A percentile compares a stretch with the other conserved stretches of the same genome.
phyloP scores from a whole-genome alignment of 306 rosid genomes.

The Fagus crenata region DNA sequence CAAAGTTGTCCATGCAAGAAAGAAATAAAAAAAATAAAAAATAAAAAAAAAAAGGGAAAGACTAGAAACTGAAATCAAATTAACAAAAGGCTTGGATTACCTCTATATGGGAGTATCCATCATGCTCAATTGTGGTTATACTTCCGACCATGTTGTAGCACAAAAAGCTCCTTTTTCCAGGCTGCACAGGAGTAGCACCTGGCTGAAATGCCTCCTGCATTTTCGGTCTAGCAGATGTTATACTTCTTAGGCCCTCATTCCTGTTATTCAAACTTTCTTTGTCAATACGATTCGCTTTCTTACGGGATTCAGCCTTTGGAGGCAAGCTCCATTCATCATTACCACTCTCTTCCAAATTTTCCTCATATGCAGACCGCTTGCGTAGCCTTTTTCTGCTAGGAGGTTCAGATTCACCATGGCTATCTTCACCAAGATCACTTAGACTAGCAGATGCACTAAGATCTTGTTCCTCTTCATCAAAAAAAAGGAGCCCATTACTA shows the following conservation, averaged over 20 bases:
- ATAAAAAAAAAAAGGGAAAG: slow-evolving; percentile 8
- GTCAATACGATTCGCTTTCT: slow-evolving; percentile 44
- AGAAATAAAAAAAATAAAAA: not conserved
- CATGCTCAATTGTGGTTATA: slow-evolving; percentile 77
- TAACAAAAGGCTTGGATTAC: slow-evolving; percentile 32
- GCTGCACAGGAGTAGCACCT: slow-evolving; percentile 79
- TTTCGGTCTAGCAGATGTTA: slow-evolving; percentile 41
- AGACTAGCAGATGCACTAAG: slow-evolving; percentile 57
- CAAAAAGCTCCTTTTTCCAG: slow-evolving; percentile 79
- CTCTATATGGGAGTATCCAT: slow-evolving; percentile 93
- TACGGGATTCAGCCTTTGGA: slow-evolving; percentile 61
- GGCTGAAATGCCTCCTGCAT: slow-evolving; percentile 93
- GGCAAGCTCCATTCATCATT: slow-evolving; percentile 41
- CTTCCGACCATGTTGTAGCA: slow-evolving; percentile 95
- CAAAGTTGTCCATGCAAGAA: not conserved
- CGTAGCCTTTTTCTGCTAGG: slow-evolving; percentile 74
- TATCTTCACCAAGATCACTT: slow-evolving; percentile 81
- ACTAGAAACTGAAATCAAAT: slow-evolving; percentile 12
- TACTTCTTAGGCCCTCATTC: slow-evolving; percentile 42
- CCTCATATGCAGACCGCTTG: slow-evolving; percentile 46
- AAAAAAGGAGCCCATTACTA: slow-evolving; percentile 71
- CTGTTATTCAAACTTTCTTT: slow-evolving; percentile 48
- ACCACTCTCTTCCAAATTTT: slow-evolving; percentile 49
- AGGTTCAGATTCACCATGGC: slow-evolving; percentile 55
- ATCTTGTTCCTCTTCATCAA: slow-evolving; percentile 77